phyloP scores from a whole-genome alignment of 768 basidiomycete genomes.

The Fibroporia radiculosa region DNA sequence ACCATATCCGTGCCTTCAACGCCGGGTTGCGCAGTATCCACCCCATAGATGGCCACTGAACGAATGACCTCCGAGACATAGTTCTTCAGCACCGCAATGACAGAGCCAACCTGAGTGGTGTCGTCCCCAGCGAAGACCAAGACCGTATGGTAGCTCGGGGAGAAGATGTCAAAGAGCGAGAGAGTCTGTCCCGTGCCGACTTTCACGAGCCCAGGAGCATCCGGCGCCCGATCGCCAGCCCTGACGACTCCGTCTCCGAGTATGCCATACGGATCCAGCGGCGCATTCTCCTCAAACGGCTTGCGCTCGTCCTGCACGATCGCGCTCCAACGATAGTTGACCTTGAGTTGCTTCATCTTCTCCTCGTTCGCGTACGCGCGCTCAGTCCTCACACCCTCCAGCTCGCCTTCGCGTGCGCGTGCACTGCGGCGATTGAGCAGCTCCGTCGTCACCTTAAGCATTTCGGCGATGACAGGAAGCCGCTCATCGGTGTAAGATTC shows the following conservation, averaged over 20 bases:
- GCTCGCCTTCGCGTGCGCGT: neutral
- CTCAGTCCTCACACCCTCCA: neutral
- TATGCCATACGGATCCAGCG: slow-evolving; percentile 13
- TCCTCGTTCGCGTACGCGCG: slow-evolving; percentile 1
- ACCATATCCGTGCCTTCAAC: neutral
- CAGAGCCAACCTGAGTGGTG: neutral
- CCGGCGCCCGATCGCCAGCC: slow-evolving; percentile 42
- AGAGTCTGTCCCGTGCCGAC: neutral
- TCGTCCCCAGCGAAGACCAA: slow-evolving; percentile 5
- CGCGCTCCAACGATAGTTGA: slow-evolving; percentile 47
- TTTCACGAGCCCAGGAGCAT: slow-evolving; percentile 29
- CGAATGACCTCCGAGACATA: neutral
- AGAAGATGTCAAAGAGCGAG: slow-evolving; percentile 5
- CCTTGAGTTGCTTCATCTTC: slow-evolving; percentile 33
- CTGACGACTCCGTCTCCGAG: slow-evolving; percentile 15
- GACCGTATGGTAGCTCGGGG: slow-evolving; percentile 3
- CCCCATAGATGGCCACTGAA: neutral
- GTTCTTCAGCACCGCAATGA: neutral
- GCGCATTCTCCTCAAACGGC: neutral
- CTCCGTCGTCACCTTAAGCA: slow-evolving; percentile 19
- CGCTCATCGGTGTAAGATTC: slow-evolving; percentile 23
- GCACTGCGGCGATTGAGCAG: slow-evolving; percentile 3
- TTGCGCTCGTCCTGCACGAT: slow-evolving; percentile 23
- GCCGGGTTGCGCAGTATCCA: neutral
- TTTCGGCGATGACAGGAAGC: slow-evolving; percentile 20